A percentile compares a stretch with the other conserved stretches of the same genome.
Evolutionary conservation across 2,329 filamentous ascomycete species (phyloP).

Genomic region (Fusarium sp.): DNA sequence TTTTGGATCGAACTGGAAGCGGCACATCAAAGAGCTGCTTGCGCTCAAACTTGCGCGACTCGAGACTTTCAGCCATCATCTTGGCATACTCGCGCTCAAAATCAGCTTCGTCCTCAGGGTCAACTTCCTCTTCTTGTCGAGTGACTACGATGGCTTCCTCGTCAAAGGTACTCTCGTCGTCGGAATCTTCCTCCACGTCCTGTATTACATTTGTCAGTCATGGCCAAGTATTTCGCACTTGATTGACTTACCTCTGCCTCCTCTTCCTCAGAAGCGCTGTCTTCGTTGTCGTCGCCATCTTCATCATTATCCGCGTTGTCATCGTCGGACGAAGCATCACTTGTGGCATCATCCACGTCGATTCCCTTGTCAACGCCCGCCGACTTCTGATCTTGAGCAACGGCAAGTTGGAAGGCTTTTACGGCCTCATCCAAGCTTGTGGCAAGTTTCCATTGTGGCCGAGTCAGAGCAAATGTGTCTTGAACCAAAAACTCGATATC

Average conservation of each 20-base stretch:
- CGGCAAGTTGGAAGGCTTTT: conserved; percentile 85
- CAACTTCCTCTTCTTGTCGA: conserved; percentile 86
- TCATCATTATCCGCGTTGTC: conserved; percentile 75
- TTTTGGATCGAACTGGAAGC: conserved; percentile 82
- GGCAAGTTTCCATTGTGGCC: conserved; percentile 93
- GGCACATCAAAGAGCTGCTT: conserved; percentile 97
- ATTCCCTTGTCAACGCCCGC: conserved; percentile 73
- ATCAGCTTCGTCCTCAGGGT: conserved; percentile 94
- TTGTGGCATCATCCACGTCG: conserved; percentile 79
- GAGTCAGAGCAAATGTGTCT: conserved; percentile 84
- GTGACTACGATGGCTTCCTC: conserved; percentile 94
- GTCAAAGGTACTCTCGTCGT: conserved; percentile 72
- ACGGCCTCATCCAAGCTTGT: conserved; percentile 84
- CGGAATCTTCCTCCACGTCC: conserved; percentile 61
- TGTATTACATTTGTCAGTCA: conserved; percentile 42
- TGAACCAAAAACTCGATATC: conserved; percentile 97
- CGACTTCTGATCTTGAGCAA: conserved; percentile 87
- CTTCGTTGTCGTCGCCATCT: conserved; percentile 69
- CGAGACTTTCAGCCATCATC: conserved; percentile 97
- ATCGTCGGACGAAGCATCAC: conserved; percentile 79
- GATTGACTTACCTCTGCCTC: conserved; percentile 61
- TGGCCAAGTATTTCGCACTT: background rate
- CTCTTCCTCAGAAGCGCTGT: conserved; percentile 68
- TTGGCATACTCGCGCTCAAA: conserved; percentile 98
- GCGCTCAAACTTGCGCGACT: conserved; percentile 94